Evolutionary conservation across 257 asterid genomes (phyloP), one percentile per base, ranked within the genome.

Genomic region (Petunia axillaris): DNA sequence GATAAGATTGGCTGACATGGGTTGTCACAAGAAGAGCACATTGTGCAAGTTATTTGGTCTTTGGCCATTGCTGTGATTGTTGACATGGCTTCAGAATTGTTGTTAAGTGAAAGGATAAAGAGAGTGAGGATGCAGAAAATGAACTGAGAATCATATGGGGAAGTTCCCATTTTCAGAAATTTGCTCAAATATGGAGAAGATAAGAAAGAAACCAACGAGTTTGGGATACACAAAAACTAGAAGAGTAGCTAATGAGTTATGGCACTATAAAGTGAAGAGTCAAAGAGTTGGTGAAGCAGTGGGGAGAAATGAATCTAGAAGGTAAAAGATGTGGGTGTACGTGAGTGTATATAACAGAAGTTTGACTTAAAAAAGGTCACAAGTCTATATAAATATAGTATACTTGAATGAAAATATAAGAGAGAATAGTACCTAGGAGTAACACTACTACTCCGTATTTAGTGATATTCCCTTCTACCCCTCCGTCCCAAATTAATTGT

Each of bases 1-100:
- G 91, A 83, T 54, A 41, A 64, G 64, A 85, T 52, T 8, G 98
- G 96, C 40, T 91, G 97, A 36, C 98, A 90, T 3, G 98, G 97
- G 46, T 91, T 90, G 64, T 89, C 93, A 76, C 97, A 91, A 15
- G 91, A 76, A 4, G 93, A 83, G 87, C 97, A 94, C 91, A 88
- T 85, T 82, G 90, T 80, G 90, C 98, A 92, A 84, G 91, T 39
- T 0, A 87, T 77, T 77, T 90, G 93, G 79, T 89, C 90, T 80
- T 84, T 92, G 38, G 86, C 36, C 80, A 89, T 48, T 57, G 94
- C 89, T 37, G 83, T 79, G 0, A 88, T 84, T 1, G 91, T 59
- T 5, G 93, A 78, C 87, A 78, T 88, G 54, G 94, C 84, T 5
- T 8, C 67, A 55, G 87, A 81, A 43, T 41, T 50, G 11, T 35